A percentile compares a stretch with the other conserved stretches of the same genome.
Conservation (phyloP, 2,329 filamentous ascomycete species). For the Septoria linicola region DNA sequence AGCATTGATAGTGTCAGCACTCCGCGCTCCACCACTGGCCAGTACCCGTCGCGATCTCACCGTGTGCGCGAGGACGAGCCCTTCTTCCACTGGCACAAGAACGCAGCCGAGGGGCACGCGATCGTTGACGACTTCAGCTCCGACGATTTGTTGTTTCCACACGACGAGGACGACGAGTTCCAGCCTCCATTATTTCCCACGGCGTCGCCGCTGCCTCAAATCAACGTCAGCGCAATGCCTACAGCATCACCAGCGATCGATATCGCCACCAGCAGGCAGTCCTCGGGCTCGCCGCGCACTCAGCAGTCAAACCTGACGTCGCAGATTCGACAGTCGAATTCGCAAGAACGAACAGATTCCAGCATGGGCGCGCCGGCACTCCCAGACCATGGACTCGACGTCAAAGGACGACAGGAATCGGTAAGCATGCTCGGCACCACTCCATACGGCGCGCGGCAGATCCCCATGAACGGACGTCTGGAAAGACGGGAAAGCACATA, state of each 20-base stretch:
- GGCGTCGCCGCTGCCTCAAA: constrained; percentile 23
- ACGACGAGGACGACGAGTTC: constrained; percentile 29
- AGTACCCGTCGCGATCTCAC: constrained; percentile 3
- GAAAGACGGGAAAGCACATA: constrained; percentile 54
- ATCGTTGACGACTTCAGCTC: constrained; percentile 30
- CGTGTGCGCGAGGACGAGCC: constrained; percentile 21
- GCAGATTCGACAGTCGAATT: constrained; percentile 52
- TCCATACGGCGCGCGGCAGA: constrained; percentile 60
- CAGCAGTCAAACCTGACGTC: constrained; percentile 64
- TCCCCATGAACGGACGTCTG: constrained; percentile 57
- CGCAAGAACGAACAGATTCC: constrained; percentile 39
- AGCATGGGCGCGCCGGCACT: constrained; percentile 12
- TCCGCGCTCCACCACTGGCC: constrained; percentile 16
- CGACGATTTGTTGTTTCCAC: constrained; percentile 36
- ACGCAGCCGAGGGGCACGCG: constrained; percentile 20
- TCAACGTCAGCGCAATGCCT: constrained; percentile 47
- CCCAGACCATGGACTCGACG: constrained; percentile 27
- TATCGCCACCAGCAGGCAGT: constrained; percentile 54
- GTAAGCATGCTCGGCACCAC: constrained; percentile 50
- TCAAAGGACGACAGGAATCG: constrained; percentile 54
- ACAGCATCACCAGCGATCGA: constrained; percentile 58
- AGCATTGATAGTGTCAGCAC: constrained; percentile 35
- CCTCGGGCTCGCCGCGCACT: constrained; percentile 59
- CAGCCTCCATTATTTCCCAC: constrained; percentile 28
- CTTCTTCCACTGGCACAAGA: constrained; percentile 24